Percentiles rank a stretch among this genome's conserved stretches.
Conservation (phyloP, 306 rosid species). For the Calophaca sinica region DNA sequence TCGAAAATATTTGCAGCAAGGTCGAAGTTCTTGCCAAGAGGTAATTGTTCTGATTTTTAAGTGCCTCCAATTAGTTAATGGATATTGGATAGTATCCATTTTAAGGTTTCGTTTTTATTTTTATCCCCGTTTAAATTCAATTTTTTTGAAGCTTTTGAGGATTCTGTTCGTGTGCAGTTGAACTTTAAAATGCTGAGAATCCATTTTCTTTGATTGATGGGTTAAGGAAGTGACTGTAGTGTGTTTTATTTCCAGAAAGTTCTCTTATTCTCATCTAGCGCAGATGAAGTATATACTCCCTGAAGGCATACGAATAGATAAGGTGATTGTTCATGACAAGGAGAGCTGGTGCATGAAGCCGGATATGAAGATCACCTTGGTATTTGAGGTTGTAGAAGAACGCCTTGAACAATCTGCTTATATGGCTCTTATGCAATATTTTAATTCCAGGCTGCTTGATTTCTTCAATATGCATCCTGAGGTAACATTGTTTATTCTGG, state of each 20-base stretch:
- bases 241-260: slow-evolving; percentile 58
- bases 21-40: slow-evolving; percentile 65
- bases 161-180: background rate
- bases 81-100: background rate
- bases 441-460: slow-evolving; percentile 58
- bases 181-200: background rate
- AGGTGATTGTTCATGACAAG: slow-evolving; percentile 58
- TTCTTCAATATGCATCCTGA: slow-evolving; percentile 60
- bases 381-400: slow-evolving; percentile 60
- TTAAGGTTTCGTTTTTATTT: background rate
- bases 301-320: slow-evolving; percentile 60
- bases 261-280: slow-evolving; percentile 62
- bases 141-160: background rate
- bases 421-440: slow-evolving; percentile 56
- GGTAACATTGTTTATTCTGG: slow-evolving; percentile 51
- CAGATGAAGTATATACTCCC: slow-evolving; percentile 72
- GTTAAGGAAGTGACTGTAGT: slow-evolving; percentile 22
- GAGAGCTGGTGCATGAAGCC: slow-evolving; percentile 67
- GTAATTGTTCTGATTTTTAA: slow-evolving; percentile 44
- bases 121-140: background rate
- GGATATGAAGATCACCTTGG: slow-evolving; percentile 62
- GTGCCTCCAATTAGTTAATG: slow-evolving; percentile 10
- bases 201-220: background rate
- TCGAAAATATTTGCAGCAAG: slow-evolving; percentile 59
- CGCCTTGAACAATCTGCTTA: slow-evolving; percentile 47